Base-by-base conservation (phyloP, 371 early-diverging fungal species). In the Syncephalastrum contaminatum region DNA sequence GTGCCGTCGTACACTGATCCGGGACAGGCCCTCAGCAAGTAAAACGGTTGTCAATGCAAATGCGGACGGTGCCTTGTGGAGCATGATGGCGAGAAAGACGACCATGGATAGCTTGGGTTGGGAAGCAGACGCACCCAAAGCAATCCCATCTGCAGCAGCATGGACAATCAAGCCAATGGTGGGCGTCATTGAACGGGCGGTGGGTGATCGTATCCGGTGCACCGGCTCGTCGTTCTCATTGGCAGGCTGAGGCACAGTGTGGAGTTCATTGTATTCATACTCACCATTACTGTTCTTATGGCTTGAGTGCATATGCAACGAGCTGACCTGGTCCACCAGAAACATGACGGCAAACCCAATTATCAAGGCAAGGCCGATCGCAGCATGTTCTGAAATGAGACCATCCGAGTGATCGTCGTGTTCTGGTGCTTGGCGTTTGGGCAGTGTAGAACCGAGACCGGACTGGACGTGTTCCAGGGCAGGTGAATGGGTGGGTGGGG, bases 61-160 rank as follows among this genome's bases (percentile, higher is more conserved):
- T 0, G 97, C 93, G 2, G 94, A 86, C 3, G 98, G 97, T 2
- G 93, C 96, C 69, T 97, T 97, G 83, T 97, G 98, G 25, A 97
- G 81, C 84, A 96, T 88, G 56, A 97, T 91, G n/a, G 98, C 98
- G 24, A 95, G 56, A 61, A 96, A 97, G 4, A 97, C 91, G 7
- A 95, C 86, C 51, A 94, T 73, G 18, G 90, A 92, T 3, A 97
- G 71, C 10, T 83, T 75, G 5, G 87, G 89, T 25, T 81, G 73
- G 1, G 69, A 68, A 1, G 80, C 78, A 0, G 88, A 80, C 0
- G 96, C 96, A 13, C 98, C 98, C 43, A 97, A 62, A 0, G 97
- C 96, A 58, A 97, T 88, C 1, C 98, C 98, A 64, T 97, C 98
- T 0, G 96, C 95, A 12, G 94, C 94, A 2, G 93, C 89, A 70